A percentile compares a stretch with the other conserved stretches of the same genome.
Evolutionary conservation across 441 rosid species (phyloP).

Genomic region (Erysimum pusillum): DNA sequence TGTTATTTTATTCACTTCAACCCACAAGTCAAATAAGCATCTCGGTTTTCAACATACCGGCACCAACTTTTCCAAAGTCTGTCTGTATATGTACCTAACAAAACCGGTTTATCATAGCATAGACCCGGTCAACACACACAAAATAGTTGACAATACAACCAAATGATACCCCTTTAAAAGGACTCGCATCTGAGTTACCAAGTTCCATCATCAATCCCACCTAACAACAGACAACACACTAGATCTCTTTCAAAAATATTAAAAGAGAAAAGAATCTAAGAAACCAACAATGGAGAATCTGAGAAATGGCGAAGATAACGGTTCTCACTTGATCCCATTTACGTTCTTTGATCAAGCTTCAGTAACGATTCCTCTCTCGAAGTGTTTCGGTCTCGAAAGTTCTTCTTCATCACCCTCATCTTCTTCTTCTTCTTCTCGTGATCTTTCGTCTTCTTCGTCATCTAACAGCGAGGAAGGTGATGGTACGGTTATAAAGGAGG

Average conservation of each 20-base stretch:
- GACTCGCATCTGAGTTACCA: conserved; percentile 21
- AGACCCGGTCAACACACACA: conserved; percentile 28
- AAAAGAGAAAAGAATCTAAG: not conserved
- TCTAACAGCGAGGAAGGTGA: conserved; percentile 21
- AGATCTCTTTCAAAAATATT: not conserved
- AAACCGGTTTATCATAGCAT: conserved; percentile 27
- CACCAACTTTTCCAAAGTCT: conserved; percentile 9
- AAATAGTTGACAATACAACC: conserved; percentile 38
- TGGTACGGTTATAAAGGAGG: not conserved
- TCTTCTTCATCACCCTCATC: conserved; percentile 8
- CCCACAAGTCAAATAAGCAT: conserved; percentile 12
- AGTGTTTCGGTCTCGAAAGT: conserved; percentile 28
- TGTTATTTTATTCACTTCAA: conserved; percentile 3
- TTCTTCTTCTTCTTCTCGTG: conserved; percentile 28
- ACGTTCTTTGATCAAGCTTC: conserved; percentile 32
- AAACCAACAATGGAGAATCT: conserved; percentile 33
- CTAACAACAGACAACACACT: conserved; percentile 14
- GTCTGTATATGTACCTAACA: not conserved
- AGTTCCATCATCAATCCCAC: conserved; percentile 42
- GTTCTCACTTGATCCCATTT: conserved; percentile 29
- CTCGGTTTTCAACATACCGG: conserved; percentile 18
- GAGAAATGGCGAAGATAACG: conserved; percentile 18
- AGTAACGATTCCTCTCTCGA: conserved; percentile 30
- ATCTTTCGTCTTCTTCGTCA: conserved; percentile 15
- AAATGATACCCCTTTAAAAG: conserved; percentile 7